Percentiles rank a stretch among this genome's conserved stretches.
Conservation (phyloP, 1,284 basidiomycete species). For the Malassezia arunalokei region DNA sequence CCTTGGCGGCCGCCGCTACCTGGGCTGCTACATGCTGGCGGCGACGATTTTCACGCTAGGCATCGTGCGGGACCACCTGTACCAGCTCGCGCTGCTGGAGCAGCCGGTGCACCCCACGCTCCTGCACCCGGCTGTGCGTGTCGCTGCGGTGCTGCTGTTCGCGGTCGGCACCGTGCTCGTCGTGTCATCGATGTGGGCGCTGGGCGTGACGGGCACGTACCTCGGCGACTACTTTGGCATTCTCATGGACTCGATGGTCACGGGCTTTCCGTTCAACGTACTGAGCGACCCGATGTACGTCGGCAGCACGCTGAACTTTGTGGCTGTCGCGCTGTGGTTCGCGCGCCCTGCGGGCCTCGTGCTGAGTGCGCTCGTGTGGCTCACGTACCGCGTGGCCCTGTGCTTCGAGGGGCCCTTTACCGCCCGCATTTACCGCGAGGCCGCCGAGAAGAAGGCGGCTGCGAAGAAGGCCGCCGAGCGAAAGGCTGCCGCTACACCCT, state of each 20-base stretch:
- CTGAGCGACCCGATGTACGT: conserved; percentile 83
- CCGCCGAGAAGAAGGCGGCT: conserved; percentile 26
- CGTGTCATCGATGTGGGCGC: conserved; percentile 72
- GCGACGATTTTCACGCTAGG: conserved; percentile 76
- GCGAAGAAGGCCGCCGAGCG: background rate
- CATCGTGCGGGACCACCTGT: conserved; percentile 69
- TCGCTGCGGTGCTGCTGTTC: conserved; percentile 60
- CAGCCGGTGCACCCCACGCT: conserved; percentile 54
- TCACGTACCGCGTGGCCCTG: conserved; percentile 35
- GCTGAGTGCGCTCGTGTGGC: conserved; percentile 37
- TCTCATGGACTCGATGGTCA: conserved; percentile 66
- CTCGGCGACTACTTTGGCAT: conserved; percentile 99
- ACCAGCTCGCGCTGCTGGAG: conserved; percentile 53
- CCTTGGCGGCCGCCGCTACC: conserved; percentile 45
- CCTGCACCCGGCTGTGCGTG: conserved; percentile 54
- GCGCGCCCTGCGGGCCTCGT: conserved; percentile 41
- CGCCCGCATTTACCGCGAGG: conserved; percentile 36
- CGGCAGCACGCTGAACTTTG: conserved; percentile 43
- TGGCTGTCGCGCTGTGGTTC: conserved; percentile 38
- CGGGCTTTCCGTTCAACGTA: conserved; percentile 88
- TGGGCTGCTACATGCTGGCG: conserved; percentile 83
- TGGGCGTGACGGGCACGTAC: conserved; percentile 70
- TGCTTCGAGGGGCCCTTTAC: conserved; percentile 43
- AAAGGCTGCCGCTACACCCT: background rate
- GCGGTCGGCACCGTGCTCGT: conserved; percentile 53